These are phyloP conservation scores for Hortaea werneckii DNA, from an alignment of 2,329 filamentous ascomycete genomes.

Conservation along the genomic window DNA sequence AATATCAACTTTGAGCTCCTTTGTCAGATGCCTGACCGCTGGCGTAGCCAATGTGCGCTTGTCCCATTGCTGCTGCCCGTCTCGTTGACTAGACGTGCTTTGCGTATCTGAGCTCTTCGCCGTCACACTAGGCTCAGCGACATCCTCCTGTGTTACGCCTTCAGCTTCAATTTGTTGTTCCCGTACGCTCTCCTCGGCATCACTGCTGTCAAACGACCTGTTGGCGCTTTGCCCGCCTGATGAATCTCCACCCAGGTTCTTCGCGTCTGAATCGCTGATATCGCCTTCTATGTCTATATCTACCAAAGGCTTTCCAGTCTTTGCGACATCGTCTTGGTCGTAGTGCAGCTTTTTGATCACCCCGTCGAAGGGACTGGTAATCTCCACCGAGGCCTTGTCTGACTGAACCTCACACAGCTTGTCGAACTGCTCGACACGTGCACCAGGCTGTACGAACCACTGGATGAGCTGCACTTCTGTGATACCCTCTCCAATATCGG, in stretches of 20 bases:
- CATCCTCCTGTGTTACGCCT: slow-evolving; percentile 4
- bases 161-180: slow-evolving; percentile 11
- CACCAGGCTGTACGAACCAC: slow-evolving; percentile 96
- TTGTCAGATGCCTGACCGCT: slow-evolving; percentile 79
- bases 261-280: slow-evolving; percentile 52
- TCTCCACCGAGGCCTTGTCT: slow-evolving; percentile 73
- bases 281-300: slow-evolving; percentile 88
- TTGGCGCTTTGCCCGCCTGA: slow-evolving; percentile 14
- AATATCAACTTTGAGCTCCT: slow-evolving; percentile 69
- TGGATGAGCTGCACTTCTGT: slow-evolving; percentile 98
- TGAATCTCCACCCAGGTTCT: slow-evolving; percentile 25
- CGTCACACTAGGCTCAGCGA: slow-evolving; percentile 3
- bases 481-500: slow-evolving; percentile 88
- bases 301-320: slow-evolving; percentile 81
- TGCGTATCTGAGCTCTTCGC: neutral
- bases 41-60: slow-evolving; percentile 70
- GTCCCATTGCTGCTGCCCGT: slow-evolving; percentile 1
- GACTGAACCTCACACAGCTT: slow-evolving; percentile 97
- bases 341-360: slow-evolving; percentile 95
- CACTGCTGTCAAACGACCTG: neutral
- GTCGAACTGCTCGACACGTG: slow-evolving; percentile 93
- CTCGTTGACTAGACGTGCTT: neutral
- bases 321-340: slow-evolving; percentile 90
- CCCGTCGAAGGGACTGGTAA: slow-evolving; percentile 89
- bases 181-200: slow-evolving; percentile 3